These are phyloP conservation scores for Gastrodia elata DNA, from an alignment of 106 monocot genomes.

Conservation along the genomic window DNA sequence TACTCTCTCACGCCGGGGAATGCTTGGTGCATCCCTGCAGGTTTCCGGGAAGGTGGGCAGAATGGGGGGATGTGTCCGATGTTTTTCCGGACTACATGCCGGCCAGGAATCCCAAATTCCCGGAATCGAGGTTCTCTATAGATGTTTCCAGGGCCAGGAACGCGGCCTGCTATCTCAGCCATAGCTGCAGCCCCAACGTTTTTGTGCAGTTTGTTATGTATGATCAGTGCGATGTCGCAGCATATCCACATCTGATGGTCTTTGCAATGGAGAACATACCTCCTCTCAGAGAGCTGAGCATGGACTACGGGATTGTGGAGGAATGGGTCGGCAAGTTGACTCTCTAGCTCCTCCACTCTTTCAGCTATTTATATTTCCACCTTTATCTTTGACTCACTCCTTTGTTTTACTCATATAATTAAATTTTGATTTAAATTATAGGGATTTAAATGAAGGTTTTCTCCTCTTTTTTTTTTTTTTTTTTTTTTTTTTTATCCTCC, in stretches of 20 bases:
- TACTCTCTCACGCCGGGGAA: slow-evolving; percentile 34
- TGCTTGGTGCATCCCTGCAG: slow-evolving; percentile 51
- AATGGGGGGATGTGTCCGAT: slow-evolving; percentile 87
- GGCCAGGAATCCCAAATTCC: slow-evolving; percentile 26
- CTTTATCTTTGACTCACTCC: no score
- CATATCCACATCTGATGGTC: slow-evolving; percentile 82
- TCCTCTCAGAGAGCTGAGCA: slow-evolving; percentile 83
- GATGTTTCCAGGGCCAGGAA: slow-evolving; percentile 82
- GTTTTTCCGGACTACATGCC: slow-evolving; percentile 43
- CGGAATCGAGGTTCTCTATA: slow-evolving; percentile 44
- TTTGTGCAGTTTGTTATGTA: slow-evolving; percentile 80
- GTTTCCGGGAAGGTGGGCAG: slow-evolving; percentile 74
- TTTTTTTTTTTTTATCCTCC: no score
- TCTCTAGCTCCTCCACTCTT: no score
- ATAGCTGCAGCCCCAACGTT: slow-evolving; percentile 78
- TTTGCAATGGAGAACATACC: slow-evolving; percentile 89
- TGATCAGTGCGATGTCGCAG: slow-evolving; percentile 53
- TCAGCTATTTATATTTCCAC: no score
- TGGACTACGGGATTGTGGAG: slow-evolving; percentile 86
- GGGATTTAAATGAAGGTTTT: no score
- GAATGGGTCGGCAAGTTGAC: slow-evolving; percentile 51
- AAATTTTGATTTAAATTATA: no score
- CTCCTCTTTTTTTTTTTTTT: no score
- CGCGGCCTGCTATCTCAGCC: slow-evolving; percentile 86
- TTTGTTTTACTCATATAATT: no score